phyloP scores from a whole-genome alignment of 2,329 filamentous ascomycete species.

The Dissoconium aciculare region DNA sequence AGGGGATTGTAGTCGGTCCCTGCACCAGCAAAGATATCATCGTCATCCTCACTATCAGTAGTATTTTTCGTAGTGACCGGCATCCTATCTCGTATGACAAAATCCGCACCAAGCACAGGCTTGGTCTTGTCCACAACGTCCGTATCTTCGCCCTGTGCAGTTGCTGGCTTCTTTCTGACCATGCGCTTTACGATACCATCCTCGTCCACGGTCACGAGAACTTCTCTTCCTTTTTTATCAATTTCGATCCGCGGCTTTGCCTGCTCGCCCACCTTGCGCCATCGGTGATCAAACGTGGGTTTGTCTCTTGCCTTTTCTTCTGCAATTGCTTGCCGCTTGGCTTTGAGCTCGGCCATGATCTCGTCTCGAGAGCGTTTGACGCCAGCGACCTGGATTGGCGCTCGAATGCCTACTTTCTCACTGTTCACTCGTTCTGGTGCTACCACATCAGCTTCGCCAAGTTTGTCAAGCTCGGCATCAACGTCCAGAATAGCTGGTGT shows the following conservation, averaged over 20 bases:
- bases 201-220: slow-evolving; percentile 43
- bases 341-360: slow-evolving; percentile 44
- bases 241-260: slow-evolving; percentile 41
- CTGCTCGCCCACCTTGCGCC: slow-evolving; percentile 29
- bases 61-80: slow-evolving; percentile 2
- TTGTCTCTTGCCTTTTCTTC: slow-evolving; percentile 30
- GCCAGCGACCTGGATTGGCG: slow-evolving; percentile 28
- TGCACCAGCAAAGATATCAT: slow-evolving; percentile 48
- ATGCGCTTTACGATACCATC: slow-evolving; percentile 49
- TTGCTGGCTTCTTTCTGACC: slow-evolving; percentile 35
- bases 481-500: slow-evolving; percentile 17
- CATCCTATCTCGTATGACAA: slow-evolving; percentile 13
- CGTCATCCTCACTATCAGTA: slow-evolving; percentile 35
- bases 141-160: slow-evolving; percentile 18
- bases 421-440: slow-evolving; percentile 46
- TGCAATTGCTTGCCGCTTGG: slow-evolving; percentile 34
- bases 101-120: slow-evolving; percentile 22
- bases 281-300: slow-evolving; percentile 28
- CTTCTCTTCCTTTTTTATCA: slow-evolving; percentile 41
- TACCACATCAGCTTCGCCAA: slow-evolving; percentile 53
- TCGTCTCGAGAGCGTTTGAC: slow-evolving; percentile 43
- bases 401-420: slow-evolving; percentile 38
- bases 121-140: slow-evolving; percentile 18
- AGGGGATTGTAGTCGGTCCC: slow-evolving; percentile 47
- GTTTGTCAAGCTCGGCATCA: slow-evolving; percentile 35